Evolutionary conservation across 164 flowering plant species (phyloP), one percentile per base, ranked within the genome.

Genomic region (Stephania japonica): DNA sequence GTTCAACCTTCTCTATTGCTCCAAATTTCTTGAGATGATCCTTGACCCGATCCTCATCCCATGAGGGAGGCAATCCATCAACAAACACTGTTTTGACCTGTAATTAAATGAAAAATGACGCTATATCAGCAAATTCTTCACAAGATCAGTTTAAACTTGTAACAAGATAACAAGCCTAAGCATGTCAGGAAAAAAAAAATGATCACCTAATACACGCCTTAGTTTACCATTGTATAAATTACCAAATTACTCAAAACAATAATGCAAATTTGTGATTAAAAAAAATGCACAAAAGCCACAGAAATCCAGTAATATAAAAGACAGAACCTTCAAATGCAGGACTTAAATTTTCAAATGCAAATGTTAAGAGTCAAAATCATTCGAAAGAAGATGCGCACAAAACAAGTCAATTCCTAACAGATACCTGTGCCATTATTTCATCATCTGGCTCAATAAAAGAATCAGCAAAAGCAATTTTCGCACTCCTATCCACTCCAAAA

Each of bases 391-490:
- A 21, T 59, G 9, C 23, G 21, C 5, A 59, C 24, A 19, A 23
- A 24, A 59, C n/a, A 10, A 59, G 21, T n/a, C 7, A 19, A 8
- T 4, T 10, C 64, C 64, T 10, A 50, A 72, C 50, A 42, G 25
- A 41, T 87, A 94, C 98, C 97, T 94, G 93, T 61, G 97, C 88
- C 98, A 94, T 92, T 67, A 94, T 84, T 75, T 89, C 97, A 81
- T 94, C 97, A 73, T 94, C 97, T 18, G 97, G 97, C 79, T 94
- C 95, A 79, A 88, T 88, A 73, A 92, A 91, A 41, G 98, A 92
- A 82, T 92, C 98, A 68, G 97, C 97, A 86, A 94, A 94, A 21
- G 97, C 87, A 79, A 94, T 92, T 82, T 91, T 94, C 25, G 98
- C 97, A 79, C 89, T 83, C 79, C 91, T 90, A 79, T 94, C 97